phyloP scores from a whole-genome alignment of 2,329 filamentous ascomycete species.

The Amauroascus verrucosus region DNA sequence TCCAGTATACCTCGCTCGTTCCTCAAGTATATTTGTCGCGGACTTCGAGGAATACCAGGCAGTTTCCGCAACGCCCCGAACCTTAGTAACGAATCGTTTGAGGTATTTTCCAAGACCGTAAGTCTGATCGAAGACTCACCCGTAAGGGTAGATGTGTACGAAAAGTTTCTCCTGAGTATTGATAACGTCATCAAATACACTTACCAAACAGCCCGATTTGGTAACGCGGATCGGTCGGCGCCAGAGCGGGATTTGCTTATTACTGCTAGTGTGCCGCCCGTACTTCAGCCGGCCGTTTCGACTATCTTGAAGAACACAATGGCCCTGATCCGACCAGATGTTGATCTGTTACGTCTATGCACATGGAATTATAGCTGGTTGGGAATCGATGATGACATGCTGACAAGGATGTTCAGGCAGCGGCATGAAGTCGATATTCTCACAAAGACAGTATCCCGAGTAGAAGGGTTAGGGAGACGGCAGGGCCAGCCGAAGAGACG shows the following conservation, averaged over 20 bases:
- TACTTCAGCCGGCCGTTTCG: constrained; percentile 41
- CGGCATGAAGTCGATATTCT: constrained; percentile 50
- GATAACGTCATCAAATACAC: constrained; percentile 54
- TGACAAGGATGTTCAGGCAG: constrained; percentile 51
- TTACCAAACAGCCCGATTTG: constrained; percentile 40
- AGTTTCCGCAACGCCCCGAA: constrained; percentile 33
- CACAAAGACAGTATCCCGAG: constrained; percentile 34
- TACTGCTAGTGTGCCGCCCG: constrained; percentile 42
- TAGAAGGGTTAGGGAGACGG: constrained; percentile 10
- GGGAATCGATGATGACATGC: constrained; percentile 51
- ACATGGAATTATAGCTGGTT: constrained; percentile 62
- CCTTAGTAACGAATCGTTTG: constrained; percentile 29
- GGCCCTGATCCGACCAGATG: constrained; percentile 46
- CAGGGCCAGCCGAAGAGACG: constrained; percentile 32
- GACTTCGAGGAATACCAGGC: constrained; percentile 49
- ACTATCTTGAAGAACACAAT: constrained; percentile 43
- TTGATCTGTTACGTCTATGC: constrained; percentile 59
- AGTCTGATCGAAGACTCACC: constrained; percentile 43
- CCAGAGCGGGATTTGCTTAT: constrained; percentile 46
- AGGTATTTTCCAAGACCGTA: constrained; percentile 46
- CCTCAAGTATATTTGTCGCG: constrained; percentile 57
- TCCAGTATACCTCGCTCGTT: constrained; percentile 65
- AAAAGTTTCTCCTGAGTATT: constrained; percentile 55
- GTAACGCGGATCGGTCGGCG: constrained; percentile 37
- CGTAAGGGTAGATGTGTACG: constrained; percentile 52